Evolutionary conservation across 208 protist genomes (phyloP).

Genomic region (Acanthamoeba triangularis): DNA sequence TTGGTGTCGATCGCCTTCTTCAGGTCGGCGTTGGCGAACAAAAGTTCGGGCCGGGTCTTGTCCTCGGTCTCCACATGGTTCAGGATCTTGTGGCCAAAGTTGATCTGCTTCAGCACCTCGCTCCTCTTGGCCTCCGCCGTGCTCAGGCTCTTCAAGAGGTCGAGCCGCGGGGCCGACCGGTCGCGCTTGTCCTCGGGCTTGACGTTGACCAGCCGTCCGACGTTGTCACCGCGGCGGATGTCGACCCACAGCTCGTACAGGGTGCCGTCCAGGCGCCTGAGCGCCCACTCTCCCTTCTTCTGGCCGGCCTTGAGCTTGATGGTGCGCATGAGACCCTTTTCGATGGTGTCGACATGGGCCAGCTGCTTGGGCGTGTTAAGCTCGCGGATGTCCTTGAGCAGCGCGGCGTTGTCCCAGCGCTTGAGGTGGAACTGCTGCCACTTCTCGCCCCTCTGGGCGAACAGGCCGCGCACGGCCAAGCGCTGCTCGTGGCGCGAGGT

Average conservation of each 20-base stretch:
- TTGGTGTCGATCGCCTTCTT: not conserved
- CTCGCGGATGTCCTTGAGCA: slow-evolving; percentile 48
- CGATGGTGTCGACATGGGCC: slow-evolving; percentile 6
- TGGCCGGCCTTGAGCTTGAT: slow-evolving; percentile 6
- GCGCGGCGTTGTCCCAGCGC: not conserved
- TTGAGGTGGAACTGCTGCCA: slow-evolving; percentile 64
- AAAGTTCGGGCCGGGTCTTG: not conserved
- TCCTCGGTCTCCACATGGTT: slow-evolving; percentile 61
- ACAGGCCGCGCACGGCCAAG: too few relatives aligned
- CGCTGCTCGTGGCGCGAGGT: too few relatives aligned
- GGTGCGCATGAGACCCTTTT: slow-evolving; percentile 52
- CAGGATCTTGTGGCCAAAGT: not conserved
- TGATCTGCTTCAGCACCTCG: slow-evolving; percentile 50
- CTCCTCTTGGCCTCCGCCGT: not conserved
- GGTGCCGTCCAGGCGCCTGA: not conserved
- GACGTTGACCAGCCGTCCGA: not conserved
- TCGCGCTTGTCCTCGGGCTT: not conserved
- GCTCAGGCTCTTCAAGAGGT: not conserved
- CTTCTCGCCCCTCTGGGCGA: not conserved
- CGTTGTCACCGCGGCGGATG: not conserved
- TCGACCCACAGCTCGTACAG: not conserved
- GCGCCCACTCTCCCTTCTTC: not conserved
- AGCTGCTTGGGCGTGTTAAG: not conserved
- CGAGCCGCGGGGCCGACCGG: slow-evolving; percentile 8
- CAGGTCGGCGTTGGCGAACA: slow-evolving; percentile 1